Base-by-base conservation (phyloP, 2,329 filamentous ascomycete genomes). In the Podosphaera fusca region DNA sequence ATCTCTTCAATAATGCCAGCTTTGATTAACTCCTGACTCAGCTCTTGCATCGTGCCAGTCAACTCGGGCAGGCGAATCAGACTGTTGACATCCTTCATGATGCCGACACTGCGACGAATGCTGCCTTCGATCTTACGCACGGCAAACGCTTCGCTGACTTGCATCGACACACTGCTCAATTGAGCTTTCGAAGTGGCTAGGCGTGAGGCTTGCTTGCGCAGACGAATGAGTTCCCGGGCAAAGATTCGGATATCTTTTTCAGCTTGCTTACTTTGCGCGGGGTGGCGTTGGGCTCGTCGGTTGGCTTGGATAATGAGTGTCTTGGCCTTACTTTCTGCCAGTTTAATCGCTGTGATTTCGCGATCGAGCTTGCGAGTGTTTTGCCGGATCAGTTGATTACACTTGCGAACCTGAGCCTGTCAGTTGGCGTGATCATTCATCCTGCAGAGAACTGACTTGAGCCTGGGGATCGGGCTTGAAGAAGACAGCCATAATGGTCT, bases 1-100 rank as follows among this genome's bases (percentile, higher is more conserved):
- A 96, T 95, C 73, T 98, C 92, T 74, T 96, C 90, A 59, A 96
- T 94, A 62, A 98, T 90, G 14, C 90, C 92, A 2, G 92, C 90
- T 73, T 88, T 94, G 69, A 95, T 85, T 63, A 96, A 72, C 75
- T 96, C 92, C 58, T 83, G 76, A 64, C 82, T 84, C 55, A 96
- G 73, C 69, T 94, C 87, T 61, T 81, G 76, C 90, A 96, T 96
- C 7, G 89, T 95, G 12, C 79, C 81, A 29, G 84, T 87, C 60
- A 96, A 74, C 72, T 95, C 85, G 9, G 92, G 92, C 63, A 98
- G 71, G 34, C 83, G 77, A 55, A 95, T 81, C 33, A 96, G 75
- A 14, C 76, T 78, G 69, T 96, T 96, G 59, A 98, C 87, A 68
- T 96, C 88, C 71, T 89, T 90, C 92, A 98, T 96, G 63, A 98